Conservation (phyloP, 2,329 filamentous ascomycete genomes). For the Phoma sp. region DNA sequence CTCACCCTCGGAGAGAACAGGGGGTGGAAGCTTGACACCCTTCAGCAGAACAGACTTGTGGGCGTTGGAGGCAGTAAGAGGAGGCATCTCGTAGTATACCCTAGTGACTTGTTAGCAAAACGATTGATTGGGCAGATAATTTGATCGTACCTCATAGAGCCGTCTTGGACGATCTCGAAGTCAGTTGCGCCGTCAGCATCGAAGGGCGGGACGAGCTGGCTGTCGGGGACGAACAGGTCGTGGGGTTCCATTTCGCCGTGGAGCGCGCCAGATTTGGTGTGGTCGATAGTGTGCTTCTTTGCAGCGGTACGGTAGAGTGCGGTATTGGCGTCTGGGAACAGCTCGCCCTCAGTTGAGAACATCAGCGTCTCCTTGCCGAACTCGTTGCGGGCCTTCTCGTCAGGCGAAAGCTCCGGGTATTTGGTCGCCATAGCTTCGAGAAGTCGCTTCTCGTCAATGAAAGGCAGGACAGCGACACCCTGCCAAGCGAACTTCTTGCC, state of each 20-base stretch:
- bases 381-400: conserved; percentile 79
- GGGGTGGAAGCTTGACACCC: conserved; percentile 74
- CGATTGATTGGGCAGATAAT: conserved; percentile 26
- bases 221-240: conserved; percentile 82
- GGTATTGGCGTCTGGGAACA: conserved; percentile 83
- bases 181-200: conserved; percentile 58
- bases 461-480: conserved; percentile 89
- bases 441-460: conserved; percentile 90
- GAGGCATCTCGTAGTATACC: conserved; percentile 85
- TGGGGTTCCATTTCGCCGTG: conserved; percentile 83
- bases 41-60: conserved; percentile 96
- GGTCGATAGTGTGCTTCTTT: conserved; percentile 72
- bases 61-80: conserved; percentile 61
- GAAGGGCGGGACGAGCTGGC: conserved; percentile 78
- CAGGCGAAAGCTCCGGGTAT: conserved; percentile 77
- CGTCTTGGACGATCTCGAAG: conserved; percentile 56
- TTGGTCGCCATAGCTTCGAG: conserved; percentile 81
- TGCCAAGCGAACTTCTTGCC: conserved; percentile 99
- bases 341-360: conserved; percentile 79
- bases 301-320: conserved; percentile 87
- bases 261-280: conserved; percentile 75
- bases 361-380: conserved; percentile 82
- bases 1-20: conserved; percentile 71
- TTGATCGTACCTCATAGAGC: conserved; percentile 76
- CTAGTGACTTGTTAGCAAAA: conserved; percentile 54